Percentiles rank a stretch among this genome's conserved stretches.
Conservation (phyloP, 192 early-diverging fungal species). For the Coemansia sp. region DNA sequence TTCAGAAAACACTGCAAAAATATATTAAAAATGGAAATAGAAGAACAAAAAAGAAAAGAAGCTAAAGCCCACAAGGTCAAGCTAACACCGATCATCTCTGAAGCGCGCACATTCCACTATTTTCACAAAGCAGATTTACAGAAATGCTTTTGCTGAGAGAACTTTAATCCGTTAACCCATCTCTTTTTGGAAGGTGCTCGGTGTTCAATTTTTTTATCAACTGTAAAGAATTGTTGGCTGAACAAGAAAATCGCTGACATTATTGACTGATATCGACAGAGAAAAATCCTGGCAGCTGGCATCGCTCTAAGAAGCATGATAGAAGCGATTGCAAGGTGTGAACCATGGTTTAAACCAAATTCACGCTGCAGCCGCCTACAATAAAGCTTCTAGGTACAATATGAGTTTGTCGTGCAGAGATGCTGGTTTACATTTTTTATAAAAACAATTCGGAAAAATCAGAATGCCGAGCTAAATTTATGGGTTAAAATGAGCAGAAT, state of each 20-base stretch:
- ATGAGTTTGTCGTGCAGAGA: background rate
- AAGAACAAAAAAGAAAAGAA: background rate
- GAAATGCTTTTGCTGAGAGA: background rate
- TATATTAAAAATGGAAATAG: background rate
- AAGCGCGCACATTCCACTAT: background rate
- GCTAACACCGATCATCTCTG: background rate
- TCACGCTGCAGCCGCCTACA: slow-evolving; percentile 12
- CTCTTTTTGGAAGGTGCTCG: background rate
- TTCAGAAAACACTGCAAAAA: background rate
- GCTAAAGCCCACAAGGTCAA: background rate
- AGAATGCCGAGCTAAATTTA: no score
- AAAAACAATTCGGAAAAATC: no score
- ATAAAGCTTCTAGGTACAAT: slow-evolving; percentile 38
- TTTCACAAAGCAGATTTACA: background rate
- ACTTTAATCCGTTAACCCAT: no score
- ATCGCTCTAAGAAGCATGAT: slow-evolving; percentile 37
- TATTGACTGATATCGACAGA: background rate
- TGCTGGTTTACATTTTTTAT: background rate
- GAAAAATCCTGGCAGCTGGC: background rate
- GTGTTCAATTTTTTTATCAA: background rate
- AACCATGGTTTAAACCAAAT: background rate
- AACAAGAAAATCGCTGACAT: background rate
- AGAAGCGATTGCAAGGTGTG: slow-evolving; percentile 10
- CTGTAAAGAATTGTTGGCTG: background rate
- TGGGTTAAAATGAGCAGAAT: no score